Evolutionary conservation across 352 stramenopile genomes (phyloP), one percentile per base, ranked within the genome.

Genomic region (Phytophthora brassicae): DNA sequence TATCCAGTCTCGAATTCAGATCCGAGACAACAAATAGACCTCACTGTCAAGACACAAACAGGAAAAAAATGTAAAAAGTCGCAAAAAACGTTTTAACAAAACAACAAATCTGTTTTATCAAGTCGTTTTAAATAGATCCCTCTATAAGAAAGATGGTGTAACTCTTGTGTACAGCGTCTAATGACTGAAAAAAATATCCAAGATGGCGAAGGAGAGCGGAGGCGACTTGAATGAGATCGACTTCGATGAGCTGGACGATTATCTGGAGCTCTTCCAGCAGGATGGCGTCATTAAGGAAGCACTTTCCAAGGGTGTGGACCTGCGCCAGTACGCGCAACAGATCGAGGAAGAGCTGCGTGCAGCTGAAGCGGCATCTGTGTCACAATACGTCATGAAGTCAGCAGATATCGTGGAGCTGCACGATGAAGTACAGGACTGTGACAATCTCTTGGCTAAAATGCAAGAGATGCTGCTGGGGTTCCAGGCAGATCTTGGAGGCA

Each of bases 381-480:
- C 82, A 36, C 86, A 95, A 63, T 97, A 97, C 67, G 86, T 97
- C 13, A 64, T 89, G 54, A 89, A 96, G 59, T 82, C 88, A 31
- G 75, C 74, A n/a, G 84, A 98, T 69, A 95, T 98, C 60, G 83
- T 90, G 20, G 81, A 89, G 54, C 70, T 99, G 43, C 90, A 97
- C 58, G 81, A 94, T 48, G 87, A 99, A 64, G 92, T 99, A 42
- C 89, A 98, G 63, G 85, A 92, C 48, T 99, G 97, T 75, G 97
- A 99, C 77, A 90, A 94, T 65, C 94, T 99, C 56, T 83, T 99
- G 41, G 92, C 89, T 17, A 88, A 91, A 42, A 97, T 99, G 87
- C 96, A 99, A 69, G 96, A 98, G 80, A 98, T 99, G 91, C 72
- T 99, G 35, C 72, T 98, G 20, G 96, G 96, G 7, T 99, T 99